A percentile compares a stretch with the other conserved stretches of the same genome.
Evolutionary conservation across 805 yeast species (phyloP).

Genomic region (Grigorovia yakushimaensis): DNA sequence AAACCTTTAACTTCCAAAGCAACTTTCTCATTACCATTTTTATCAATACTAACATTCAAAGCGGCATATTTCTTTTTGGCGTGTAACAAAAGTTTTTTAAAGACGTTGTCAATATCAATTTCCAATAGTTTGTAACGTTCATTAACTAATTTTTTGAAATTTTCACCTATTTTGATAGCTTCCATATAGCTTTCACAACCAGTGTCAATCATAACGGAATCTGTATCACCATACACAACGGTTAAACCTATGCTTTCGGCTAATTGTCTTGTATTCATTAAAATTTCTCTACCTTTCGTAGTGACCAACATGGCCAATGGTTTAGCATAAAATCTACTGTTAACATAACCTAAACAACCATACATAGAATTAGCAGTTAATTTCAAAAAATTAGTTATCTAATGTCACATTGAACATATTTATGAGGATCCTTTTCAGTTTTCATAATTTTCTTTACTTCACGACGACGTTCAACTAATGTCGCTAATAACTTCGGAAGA

Average conservation of each 20-base stretch:
- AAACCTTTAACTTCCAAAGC: slow-evolving; percentile 86
- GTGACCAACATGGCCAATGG: slow-evolving; percentile 95
- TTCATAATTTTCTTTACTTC: slow-evolving; percentile 84
- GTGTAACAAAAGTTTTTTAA: slow-evolving; percentile 71
- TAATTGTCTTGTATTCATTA: slow-evolving; percentile 83
- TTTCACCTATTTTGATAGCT: slow-evolving; percentile 74
- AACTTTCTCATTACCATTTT: slow-evolving; percentile 47
- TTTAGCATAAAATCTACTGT: slow-evolving; percentile 89
- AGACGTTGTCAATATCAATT: slow-evolving; percentile 91
- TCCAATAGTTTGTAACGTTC: slow-evolving; percentile 81
- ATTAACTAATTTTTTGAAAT: slow-evolving; percentile 77
- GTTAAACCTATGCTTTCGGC: slow-evolving; percentile 78
- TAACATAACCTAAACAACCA: slow-evolving; percentile 90
- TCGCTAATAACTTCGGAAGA: slow-evolving; percentile 72
- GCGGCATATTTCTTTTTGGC: slow-evolving; percentile 99
- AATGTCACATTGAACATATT: slow-evolving; percentile 80
- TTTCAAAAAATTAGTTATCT: slow-evolving; percentile 92
- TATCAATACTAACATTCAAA: slow-evolving; percentile 45
- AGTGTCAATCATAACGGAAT: slow-evolving; percentile 97
- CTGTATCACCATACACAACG: slow-evolving; percentile 97
- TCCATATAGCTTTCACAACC: slow-evolving; percentile 59
- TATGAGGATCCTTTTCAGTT: slow-evolving; percentile 53
- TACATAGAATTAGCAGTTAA: slow-evolving; percentile 99
- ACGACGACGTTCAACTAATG: slow-evolving; percentile 81
- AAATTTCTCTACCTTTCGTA: slow-evolving; percentile 87